Conservation (phyloP, 148 eudicot genomes). For the Fagopyrum esculentum region DNA sequence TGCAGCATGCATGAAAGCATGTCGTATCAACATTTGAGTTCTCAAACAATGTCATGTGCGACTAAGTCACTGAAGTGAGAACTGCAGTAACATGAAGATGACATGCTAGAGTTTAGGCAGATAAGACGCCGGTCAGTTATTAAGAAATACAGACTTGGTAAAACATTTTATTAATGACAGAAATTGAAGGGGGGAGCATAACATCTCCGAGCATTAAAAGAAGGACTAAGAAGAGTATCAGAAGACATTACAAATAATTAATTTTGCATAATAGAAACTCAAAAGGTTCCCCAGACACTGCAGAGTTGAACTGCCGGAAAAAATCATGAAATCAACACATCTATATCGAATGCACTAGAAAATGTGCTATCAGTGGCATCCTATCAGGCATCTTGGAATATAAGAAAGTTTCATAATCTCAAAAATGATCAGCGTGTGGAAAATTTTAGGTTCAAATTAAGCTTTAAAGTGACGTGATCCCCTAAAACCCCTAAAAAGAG, state of each 20-base stretch:
- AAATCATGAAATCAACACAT: not conserved
- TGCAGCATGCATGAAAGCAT: not conserved
- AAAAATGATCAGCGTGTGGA: not conserved
- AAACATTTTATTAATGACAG: not conserved
- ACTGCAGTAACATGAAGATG: not conserved
- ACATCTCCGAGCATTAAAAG: not conserved
- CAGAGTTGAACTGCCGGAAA: not conserved
- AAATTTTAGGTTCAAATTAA: not conserved
- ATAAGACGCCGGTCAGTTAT: not conserved
- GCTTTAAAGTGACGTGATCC: not conserved
- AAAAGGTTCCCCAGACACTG: not conserved
- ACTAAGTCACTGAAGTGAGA: not conserved
- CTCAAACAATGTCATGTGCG: no score
- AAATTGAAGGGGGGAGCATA: not conserved
- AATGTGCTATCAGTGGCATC: not conserved
- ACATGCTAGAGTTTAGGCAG: not conserved
- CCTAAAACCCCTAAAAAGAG: not conserved
- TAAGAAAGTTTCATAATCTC: not conserved
- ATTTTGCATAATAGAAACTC: not conserved
- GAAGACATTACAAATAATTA: not conserved
- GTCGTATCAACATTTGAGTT: not conserved
- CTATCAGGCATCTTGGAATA: not conserved
- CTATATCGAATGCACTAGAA: not conserved
- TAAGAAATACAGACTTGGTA: not conserved
- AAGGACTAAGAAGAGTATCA: not conserved